A percentile compares a stretch with the other conserved stretches of the same genome.
These are phyloP conservation scores for Beauveria sp. DNA, from an alignment of 2,329 filamentous ascomycete species.

Conservation along the genomic window DNA sequence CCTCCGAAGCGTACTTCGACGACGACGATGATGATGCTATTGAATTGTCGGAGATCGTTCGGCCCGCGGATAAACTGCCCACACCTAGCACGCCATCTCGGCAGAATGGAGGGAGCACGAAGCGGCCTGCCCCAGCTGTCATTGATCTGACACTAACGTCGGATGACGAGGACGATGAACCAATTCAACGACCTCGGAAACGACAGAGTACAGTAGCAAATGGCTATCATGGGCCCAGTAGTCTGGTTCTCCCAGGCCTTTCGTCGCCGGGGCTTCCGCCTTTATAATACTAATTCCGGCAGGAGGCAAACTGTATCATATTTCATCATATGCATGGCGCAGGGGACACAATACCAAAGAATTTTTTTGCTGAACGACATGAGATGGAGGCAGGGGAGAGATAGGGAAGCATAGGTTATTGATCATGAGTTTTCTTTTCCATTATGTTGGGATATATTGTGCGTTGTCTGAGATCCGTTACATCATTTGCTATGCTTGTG, in stretches of 20 bases:
- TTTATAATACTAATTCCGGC: not conserved
- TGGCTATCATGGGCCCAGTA: not conserved
- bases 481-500: not conserved
- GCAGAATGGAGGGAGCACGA: slow-evolving; percentile 29
- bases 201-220: slow-evolving; percentile 28
- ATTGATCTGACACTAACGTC: slow-evolving; percentile 53
- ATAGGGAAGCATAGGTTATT: not conserved
- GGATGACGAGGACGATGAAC: slow-evolving; percentile 46
- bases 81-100: slow-evolving; percentile 32
- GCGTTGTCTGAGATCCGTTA: not conserved
- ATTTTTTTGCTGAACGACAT: not conserved
- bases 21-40: slow-evolving; percentile 43
- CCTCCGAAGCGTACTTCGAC: slow-evolving; percentile 21
- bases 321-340: slow-evolving; percentile 6
- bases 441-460: not conserved
- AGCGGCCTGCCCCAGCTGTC: slow-evolving; percentile 43
- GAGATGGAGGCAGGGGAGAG: not conserved
- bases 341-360: not conserved
- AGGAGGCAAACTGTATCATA: slow-evolving; percentile 6
- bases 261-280: not conserved
- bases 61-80: slow-evolving; percentile 15
- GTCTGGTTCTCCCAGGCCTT: not conserved
- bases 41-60: slow-evolving; percentile 36
- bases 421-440: not conserved
- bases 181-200: slow-evolving; percentile 38